phyloP scores from a whole-genome alignment of 2,329 filamentous ascomycete genomes.

The Tolypocladium sp. region DNA sequence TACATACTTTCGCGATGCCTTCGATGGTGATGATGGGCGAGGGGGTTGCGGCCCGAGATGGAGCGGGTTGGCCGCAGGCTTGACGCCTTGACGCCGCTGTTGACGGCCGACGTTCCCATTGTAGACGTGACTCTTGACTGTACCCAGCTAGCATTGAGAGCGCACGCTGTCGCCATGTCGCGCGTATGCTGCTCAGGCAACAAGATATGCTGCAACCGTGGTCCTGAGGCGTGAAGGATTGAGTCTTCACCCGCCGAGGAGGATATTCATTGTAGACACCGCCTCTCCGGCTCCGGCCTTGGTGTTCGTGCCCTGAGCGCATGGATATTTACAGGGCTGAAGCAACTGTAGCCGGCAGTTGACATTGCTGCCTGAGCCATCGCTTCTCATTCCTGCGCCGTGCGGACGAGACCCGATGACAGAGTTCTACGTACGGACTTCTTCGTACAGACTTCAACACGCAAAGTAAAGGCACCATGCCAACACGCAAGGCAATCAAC shows the following conservation, averaged over 20 bases:
- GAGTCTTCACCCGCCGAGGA: not conserved
- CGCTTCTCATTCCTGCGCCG: too few species aligned
- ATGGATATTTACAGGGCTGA: too few species aligned
- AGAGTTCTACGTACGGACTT: too few species aligned
- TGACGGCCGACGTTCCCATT: not conserved
- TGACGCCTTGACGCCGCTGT: not conserved
- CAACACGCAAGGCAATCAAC: too few species aligned
- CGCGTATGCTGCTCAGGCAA: not conserved
- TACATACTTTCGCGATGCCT: constrained; percentile 26
- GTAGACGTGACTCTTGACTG: not conserved
- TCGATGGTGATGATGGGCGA: not conserved
- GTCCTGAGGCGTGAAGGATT: not conserved
- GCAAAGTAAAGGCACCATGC: not conserved
- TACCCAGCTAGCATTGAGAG: too few species aligned
- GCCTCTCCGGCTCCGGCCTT: too few species aligned
- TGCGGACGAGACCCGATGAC: too few species aligned
- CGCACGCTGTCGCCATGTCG: not conserved
- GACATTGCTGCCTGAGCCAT: too few species aligned
- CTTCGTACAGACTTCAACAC: not conserved
- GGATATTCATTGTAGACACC: not conserved
- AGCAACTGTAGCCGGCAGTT: too few species aligned
- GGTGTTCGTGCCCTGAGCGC: too few species aligned
- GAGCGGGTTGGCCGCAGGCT: not conserved
- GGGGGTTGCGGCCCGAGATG: too few species aligned
- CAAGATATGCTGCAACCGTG: not conserved